Evolutionary conservation across 2,329 filamentous ascomycete species (phyloP), one percentile per base, ranked within the genome.

Genomic region (Mycosphaerella arachidis): DNA sequence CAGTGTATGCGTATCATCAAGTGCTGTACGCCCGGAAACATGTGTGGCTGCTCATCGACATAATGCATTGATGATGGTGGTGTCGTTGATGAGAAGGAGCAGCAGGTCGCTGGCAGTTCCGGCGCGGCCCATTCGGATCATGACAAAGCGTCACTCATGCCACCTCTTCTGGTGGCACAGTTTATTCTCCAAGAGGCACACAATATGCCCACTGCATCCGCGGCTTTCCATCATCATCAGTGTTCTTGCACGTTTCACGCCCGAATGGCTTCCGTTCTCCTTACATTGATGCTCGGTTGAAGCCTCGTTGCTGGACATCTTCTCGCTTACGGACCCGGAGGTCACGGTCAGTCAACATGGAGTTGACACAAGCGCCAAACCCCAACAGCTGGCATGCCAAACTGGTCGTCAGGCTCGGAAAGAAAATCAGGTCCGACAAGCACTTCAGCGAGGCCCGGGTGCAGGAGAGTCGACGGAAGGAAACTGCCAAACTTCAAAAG

Each of bases 391-490:
- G 70, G 67, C 66, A 66, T 7, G 62, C 67, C 7, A 68, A 64
- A 53, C 63, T 73, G 18, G 70, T 71, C 10, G 53, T 67, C 20
- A 57, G 62, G n/a, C 57, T 72, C 16, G 65, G 67, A 35, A 64
- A 63, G 31, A 68, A 59, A n/a, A 56, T 73, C 16, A 66, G 70
- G 20, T 69, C 67, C 16, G 67, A 71, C 40, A 71, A 70, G 33
- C 48, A 62, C 1, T 71, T 70, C 56, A 65, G 66, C 10, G 65
- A 71, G 50, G 63, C 66, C 18, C 59, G 63, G 30, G 66, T 72
- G 46, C 66, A 68, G 27, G 63, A 67, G 51, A 65, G 66, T 33
- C 63, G 67, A n/a, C 63, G 61, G 31, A 67, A 66, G 51, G 67
- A 66, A 48, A 59, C 63, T 48, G 50, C 61, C 51, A 59, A 63